Evolutionary conservation across 257 asterid species (phyloP).

Genomic region (Nyctanthes arbortristis): DNA sequence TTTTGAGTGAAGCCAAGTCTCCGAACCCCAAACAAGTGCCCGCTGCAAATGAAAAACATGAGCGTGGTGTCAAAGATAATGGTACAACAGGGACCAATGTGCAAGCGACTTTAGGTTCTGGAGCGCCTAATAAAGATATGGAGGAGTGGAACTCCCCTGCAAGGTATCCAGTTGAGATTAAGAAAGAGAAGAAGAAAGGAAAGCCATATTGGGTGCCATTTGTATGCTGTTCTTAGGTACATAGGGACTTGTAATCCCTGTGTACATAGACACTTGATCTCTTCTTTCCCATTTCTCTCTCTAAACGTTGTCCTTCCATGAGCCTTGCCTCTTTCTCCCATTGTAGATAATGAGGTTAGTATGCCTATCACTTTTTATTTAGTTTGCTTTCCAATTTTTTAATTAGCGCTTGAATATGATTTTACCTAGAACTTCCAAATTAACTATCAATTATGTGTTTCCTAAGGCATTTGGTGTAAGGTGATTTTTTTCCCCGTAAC

Average conservation of each 20-base stretch:
- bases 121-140: conserved; percentile 46
- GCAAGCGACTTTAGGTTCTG: conserved; percentile 35
- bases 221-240: conserved; percentile 80
- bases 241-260: conserved; percentile 47
- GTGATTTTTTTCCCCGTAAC: too few species aligned
- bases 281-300: too few species aligned
- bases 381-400: too few species aligned
- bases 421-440: too few species aligned
- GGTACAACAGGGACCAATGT: conserved; percentile 38
- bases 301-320: too few species aligned
- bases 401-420: too few species aligned
- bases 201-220: conserved; percentile 80
- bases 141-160: conserved; percentile 96
- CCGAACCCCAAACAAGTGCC: conserved; percentile 49
- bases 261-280: too few species aligned
- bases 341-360: too few species aligned
- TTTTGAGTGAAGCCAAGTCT: conserved; percentile 67
- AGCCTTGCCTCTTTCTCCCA: too few species aligned
- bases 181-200: conserved; percentile 79
- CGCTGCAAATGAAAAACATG: conserved; percentile 34
- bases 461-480: too few species aligned
- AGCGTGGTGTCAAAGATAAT: conserved; percentile 36
- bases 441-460: too few species aligned
- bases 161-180: conserved; percentile 69
- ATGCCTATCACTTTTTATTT: too few species aligned